These are phyloP conservation scores for Novakomyces olei DNA, from an alignment of 805 yeast genomes.

Conservation along the genomic window DNA sequence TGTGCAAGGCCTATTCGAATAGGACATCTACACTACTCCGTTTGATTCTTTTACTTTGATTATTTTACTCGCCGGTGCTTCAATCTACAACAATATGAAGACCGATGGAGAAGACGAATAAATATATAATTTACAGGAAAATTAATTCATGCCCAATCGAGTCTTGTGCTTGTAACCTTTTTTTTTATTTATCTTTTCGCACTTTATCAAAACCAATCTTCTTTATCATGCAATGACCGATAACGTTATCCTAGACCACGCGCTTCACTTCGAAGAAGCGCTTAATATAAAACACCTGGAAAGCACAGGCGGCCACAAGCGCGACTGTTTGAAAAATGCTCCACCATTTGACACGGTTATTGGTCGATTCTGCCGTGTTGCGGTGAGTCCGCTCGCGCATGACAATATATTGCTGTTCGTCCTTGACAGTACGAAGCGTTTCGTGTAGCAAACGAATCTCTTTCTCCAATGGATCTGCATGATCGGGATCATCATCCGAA, in stretches of 20 bases:
- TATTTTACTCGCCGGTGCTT: too few species aligned
- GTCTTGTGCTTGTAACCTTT: too few species aligned
- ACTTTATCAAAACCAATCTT: too few species aligned
- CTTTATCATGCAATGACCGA: too few species aligned
- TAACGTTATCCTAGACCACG: constrained; percentile 37
- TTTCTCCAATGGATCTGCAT: constrained; percentile 37
- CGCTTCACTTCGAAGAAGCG: constrained; percentile 90
- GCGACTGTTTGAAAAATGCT: constrained; percentile 73
- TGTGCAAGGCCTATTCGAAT: too few species aligned
- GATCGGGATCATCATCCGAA: constrained; percentile 52
- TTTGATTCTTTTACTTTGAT: too few species aligned
- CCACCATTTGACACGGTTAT: constrained; percentile 96
- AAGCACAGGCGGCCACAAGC: constrained; percentile 65
- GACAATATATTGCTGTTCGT: constrained; percentile 74
- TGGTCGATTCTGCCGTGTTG: constrained; percentile 95
- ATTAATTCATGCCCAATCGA: too few species aligned
- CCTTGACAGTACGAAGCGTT: constrained; percentile 65
- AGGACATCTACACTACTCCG: too few species aligned
- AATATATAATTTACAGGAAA: too few species aligned
- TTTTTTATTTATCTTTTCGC: too few species aligned
- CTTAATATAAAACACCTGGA: constrained; percentile 84
- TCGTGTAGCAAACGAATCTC: constrained; percentile 58
- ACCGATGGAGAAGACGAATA: too few species aligned
- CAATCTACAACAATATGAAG: too few species aligned
- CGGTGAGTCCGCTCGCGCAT: constrained; percentile 94